phyloP scores from a whole-genome alignment of 768 basidiomycete genomes.

The Leccinum subtestaceum region DNA sequence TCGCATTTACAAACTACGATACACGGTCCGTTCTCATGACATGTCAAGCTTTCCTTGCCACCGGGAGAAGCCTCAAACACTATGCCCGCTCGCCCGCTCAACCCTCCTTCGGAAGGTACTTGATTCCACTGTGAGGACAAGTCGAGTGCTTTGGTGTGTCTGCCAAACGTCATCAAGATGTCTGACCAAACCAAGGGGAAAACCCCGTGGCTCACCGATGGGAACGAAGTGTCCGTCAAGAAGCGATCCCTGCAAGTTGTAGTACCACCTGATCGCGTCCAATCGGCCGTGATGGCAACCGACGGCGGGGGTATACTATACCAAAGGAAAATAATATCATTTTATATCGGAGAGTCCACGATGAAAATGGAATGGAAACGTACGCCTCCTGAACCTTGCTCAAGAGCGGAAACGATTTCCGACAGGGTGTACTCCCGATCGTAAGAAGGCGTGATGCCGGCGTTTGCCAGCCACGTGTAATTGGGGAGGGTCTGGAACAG shows the following conservation, averaged over 20 bases:
- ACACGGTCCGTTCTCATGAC: neutral
- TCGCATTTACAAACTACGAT: neutral
- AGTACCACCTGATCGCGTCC: slow-evolving; percentile 56
- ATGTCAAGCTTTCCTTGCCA: neutral
- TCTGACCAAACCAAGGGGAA: neutral
- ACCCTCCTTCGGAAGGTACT: slow-evolving; percentile 52
- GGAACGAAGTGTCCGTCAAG: slow-evolving; percentile 62
- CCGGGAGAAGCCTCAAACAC: neutral
- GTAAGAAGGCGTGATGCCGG: slow-evolving; percentile 68
- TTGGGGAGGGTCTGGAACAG: slow-evolving; percentile 71
- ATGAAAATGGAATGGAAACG: neutral
- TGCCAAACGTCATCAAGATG: slow-evolving; percentile 24
- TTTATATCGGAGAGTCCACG: neutral
- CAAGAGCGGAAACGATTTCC: slow-evolving; percentile 51
- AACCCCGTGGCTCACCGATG: slow-evolving; percentile 43
- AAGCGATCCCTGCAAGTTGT: slow-evolving; percentile 59
- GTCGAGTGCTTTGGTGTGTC: slow-evolving; percentile 52
- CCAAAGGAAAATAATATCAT: neutral
- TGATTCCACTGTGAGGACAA: slow-evolving; percentile 57
- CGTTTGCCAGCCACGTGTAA: slow-evolving; percentile 65
- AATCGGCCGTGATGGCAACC: slow-evolving; percentile 41
- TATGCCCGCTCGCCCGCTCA: slow-evolving; percentile 1
- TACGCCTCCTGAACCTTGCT: slow-evolving; percentile 49
- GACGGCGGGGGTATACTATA: slow-evolving; percentile 48
- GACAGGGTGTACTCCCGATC: slow-evolving; percentile 54